These are phyloP conservation scores for Phragmites australis DNA, from an alignment of 176 grass and related monocot species.

Conservation along the genomic window DNA sequence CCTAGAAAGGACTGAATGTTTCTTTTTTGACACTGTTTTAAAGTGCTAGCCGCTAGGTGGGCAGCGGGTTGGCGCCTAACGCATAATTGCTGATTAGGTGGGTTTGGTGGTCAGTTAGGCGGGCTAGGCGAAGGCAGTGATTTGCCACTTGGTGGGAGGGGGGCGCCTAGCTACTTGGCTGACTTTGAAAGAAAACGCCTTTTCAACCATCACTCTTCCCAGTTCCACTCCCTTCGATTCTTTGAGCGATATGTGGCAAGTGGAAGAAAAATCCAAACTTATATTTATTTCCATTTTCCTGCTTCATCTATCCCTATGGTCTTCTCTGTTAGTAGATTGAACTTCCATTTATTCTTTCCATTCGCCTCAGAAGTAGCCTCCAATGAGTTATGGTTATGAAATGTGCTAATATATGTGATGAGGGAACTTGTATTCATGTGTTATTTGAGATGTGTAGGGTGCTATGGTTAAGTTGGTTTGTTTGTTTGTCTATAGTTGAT, in stretches of 20 bases:
- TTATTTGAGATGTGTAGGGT: not conserved
- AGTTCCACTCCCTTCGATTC: not conserved
- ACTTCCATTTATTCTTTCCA: not conserved
- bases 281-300: not conserved
- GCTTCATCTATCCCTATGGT: not conserved
- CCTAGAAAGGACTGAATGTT: not conserved
- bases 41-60: too few relatives aligned
- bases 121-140: not conserved
- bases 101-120: not conserved
- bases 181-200: not conserved
- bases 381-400: not conserved
- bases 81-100: not conserved
- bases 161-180: not conserved
- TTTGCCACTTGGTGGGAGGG: not conserved
- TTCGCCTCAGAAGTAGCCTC: not conserved
- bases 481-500: not conserved
- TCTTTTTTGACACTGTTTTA: not conserved
- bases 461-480: too few relatives aligned
- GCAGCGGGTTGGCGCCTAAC: not conserved
- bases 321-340: not conserved
- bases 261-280: too few relatives aligned
- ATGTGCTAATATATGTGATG: not conserved
- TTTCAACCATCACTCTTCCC: not conserved
- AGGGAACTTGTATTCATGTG: not conserved
- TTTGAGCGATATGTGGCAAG: not conserved